phyloP scores from a whole-genome alignment of 1,284 basidiomycete species.

The Malassezia globosa region DNA sequence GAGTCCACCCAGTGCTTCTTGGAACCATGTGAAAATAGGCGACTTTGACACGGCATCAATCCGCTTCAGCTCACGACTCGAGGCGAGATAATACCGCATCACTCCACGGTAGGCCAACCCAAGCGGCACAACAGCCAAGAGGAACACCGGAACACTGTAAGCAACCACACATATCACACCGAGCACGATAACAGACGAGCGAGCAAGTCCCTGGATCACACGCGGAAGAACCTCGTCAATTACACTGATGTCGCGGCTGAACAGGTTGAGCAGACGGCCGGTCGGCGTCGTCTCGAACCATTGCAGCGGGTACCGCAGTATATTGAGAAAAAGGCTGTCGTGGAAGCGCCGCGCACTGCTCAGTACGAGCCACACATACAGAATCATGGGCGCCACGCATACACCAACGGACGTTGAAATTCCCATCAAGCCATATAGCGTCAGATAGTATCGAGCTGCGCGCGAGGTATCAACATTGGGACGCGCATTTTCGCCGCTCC shows the following conservation, averaged over 20 bases:
- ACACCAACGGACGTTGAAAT: constrained; percentile 30
- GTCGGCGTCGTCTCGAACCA: constrained; percentile 44
- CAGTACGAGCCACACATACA: constrained; percentile 40
- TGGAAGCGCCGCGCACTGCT: constrained; percentile 36
- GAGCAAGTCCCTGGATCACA: constrained; percentile 36
- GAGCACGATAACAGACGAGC: constrained; percentile 49
- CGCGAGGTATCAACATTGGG: constrained; percentile 18
- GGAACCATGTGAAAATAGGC: constrained; percentile 66
- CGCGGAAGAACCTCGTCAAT: constrained; percentile 55
- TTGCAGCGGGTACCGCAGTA: constrained; percentile 39
- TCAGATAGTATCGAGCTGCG: constrained; percentile 32
- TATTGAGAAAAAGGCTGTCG: constrained; percentile 36
- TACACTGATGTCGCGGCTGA: constrained; percentile 83
- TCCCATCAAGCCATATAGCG: constrained; percentile 37
- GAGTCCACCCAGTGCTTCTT: constrained; percentile 71
- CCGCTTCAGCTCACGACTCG: constrained; percentile 80
- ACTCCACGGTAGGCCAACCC: constrained; percentile 35
- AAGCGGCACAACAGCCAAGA: constrained; percentile 52
- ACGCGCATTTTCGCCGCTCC: constrained; percentile 32
- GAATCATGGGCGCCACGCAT: constrained; percentile 40
- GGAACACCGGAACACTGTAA: constrained; percentile 62
- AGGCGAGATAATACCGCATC: constrained; percentile 66
- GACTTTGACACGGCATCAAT: constrained; percentile 79
- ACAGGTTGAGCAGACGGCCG: constrained; percentile 67
- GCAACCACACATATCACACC: constrained; percentile 63